Conservation (phyloP, 805 yeast genomes). For the Pichia sporocuriosa region DNA sequence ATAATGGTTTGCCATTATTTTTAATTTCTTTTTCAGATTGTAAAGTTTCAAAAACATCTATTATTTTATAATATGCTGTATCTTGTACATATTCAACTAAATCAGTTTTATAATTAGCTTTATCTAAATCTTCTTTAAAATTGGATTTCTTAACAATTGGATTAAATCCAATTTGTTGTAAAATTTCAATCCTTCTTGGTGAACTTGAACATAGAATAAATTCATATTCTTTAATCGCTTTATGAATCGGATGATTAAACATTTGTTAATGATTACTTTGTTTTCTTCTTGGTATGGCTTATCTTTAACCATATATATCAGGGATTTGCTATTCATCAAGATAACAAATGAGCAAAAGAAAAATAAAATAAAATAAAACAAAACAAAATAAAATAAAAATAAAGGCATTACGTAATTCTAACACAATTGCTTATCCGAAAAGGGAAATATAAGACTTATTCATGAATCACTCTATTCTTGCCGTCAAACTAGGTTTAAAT, state of each 20-base stretch:
- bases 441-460: no score
- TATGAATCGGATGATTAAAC: conserved; percentile 28
- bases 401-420: no score
- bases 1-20: conserved; percentile 9
- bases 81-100: conserved; percentile 47
- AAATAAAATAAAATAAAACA: no score
- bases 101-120: conserved; percentile 33
- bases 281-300: no score
- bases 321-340: no score
- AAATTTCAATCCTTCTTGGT: conserved; percentile 70
- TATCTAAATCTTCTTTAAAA: conserved; percentile 72
- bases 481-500: no score
- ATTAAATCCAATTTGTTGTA: conserved; percentile 49
- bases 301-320: no score
- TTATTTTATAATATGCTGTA: conserved; percentile 65
- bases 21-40: conserved; percentile 6
- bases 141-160: conserved; percentile 51
- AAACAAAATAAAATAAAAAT: no score
- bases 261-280: no score
- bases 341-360: no score
- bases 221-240: conserved; percentile 17
- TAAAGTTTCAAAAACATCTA: conserved; percentile 44
- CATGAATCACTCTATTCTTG: no score
- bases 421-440: no score
- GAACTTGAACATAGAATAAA: conserved; percentile 79